Evolutionary conservation across 768 basidiomycete species (phyloP), one percentile per base, ranked within the genome.

Genomic region (Suillus paluster): DNA sequence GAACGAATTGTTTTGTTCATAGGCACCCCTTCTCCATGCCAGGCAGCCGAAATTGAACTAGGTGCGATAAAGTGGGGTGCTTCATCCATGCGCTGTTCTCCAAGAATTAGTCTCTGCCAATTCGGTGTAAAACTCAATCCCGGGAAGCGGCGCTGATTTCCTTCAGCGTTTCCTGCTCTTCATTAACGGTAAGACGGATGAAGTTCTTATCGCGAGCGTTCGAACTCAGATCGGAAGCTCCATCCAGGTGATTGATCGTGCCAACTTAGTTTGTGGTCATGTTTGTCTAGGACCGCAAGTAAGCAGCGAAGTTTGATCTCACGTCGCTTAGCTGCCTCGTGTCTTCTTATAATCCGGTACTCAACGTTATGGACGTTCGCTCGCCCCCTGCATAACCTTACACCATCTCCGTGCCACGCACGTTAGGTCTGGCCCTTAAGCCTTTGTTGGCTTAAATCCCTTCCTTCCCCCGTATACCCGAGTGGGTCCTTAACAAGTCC

Each of bases 401-500:
- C 61, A 60, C 67, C 63, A 66, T 60, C 63, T 60, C 68, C 59
- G 57, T 62, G 63, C 75, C 73, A 75, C 73, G 73, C 75, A 66
- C 30, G 62, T 63, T 60, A 58, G 73, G 75, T 61, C 66, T 64
- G 75, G 75, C 56, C 27, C 65, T 65, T 52, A 25, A 57, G 39
- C 55, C 45, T 66, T 66, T 48, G 45, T 38, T 60, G 63, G 45
- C 52, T 58, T 58, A 46, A 44, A 58, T 62, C 69, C 71, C 53
- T 68, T 73, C 65, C 67, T 68, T 65, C 66, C 65, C 65, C 58
- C 8, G 49, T 38, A 50, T 62, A 57, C 56, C 60, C 57, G 63
- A 60, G 55, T 62, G 73, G 75, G 73, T 75, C 75, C 73, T 75
- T 75, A 64, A 62, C 68, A 71, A 75, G 73, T 76, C 75, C 75